Base-by-base conservation (phyloP, 768 basidiomycete genomes). In the Tremella fuciformis region DNA sequence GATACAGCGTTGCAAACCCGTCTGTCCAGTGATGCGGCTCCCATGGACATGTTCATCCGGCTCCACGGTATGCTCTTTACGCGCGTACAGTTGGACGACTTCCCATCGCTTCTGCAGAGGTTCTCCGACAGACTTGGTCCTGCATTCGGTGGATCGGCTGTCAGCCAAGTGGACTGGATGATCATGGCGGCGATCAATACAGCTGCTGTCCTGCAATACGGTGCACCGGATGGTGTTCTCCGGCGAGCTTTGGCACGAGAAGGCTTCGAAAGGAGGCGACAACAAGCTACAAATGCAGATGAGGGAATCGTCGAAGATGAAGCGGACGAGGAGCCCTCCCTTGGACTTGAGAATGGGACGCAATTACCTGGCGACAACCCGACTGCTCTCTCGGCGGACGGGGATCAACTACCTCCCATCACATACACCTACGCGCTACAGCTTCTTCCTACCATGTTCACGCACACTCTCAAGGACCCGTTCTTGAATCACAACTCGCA, bases 11-110 rank as follows among this genome's bases (percentile, higher is more conserved):
- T 86, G 0, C 89, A 91, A 72, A 80, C 84, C 7, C 83, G 85
- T 16, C 86, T 91, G 2, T 83, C 85, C 15, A 87, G 92, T 1
- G 91, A 94, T 64, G 75, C 79, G 2, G 64, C 66, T 13, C 76
- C 77, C 13, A 77, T 87, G 0, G 91, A 92, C 22, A 82, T 96
- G 0, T 99, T 98, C 64, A 84, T 98, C 29, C 84, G 91, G 11
- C 80, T 99, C 0, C 96, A 98, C 59, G 93, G 96, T 24, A 93
- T 97, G 91, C 82, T 99, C 1, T 97, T 97, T 79, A 98, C 96
- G 13, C 87, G 88, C 63, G 91, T 96, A 63, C 84, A 92, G 63
- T 84, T 99, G 24, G 96, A 99, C 75, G 88, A 92, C 73, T 98
- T 98, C 72, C 78, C 83, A 42, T 81, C 85, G 13, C 86, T 86